Base-by-base conservation (phyloP, 2,329 filamentous ascomycete genomes). In the Davidsoniella eucalypti region DNA sequence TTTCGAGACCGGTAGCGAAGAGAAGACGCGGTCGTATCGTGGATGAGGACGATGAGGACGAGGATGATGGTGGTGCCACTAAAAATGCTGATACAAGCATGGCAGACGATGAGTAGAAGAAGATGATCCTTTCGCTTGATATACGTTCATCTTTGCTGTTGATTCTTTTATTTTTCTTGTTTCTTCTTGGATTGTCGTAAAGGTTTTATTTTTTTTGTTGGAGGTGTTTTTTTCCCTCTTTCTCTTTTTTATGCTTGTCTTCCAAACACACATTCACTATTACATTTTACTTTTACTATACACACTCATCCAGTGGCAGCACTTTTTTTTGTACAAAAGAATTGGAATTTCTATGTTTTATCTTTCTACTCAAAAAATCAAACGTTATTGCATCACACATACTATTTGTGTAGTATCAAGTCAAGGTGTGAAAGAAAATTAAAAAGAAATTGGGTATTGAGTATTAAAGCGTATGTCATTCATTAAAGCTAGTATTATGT, bases 41-140 rank as follows among this genome's bases (percentile, higher is more conserved):
- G 17, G 65, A 72, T 38, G 52, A 54, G 43, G 72, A 76, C 47
- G 73, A 76, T 45, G 73, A 76, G 45, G 72, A 72, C 5, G 71
- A 73, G 3, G 68, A 67, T 17, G 64, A 61, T 16, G 64, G 61
- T 1, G 64, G 60, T 23, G 63, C 21, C 5, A n/a, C 42, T 6
- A 33, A 25, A 10, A 33, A 33, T 12, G 50, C 29, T 12, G 50
- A 52, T 43, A 52, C 41, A 18, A 52, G 40, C 25, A 52, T 52
- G 50, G 50, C 40, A 8, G 50, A 52, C 33, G 41, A 51, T 41
- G 41, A 51, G 46, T 49, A 49, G 40, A 29, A 23, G 25, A 17
- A 25, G 9, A 33, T 48, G 23, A 33, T 17, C 17, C 38, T 17
- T 33, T 23, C 21, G 5, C 21, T 23, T 9, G 29, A 12, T 33